Conservation (phyloP, 2,329 filamentous ascomycete species). For the Ophiocordyceps australis region DNA sequence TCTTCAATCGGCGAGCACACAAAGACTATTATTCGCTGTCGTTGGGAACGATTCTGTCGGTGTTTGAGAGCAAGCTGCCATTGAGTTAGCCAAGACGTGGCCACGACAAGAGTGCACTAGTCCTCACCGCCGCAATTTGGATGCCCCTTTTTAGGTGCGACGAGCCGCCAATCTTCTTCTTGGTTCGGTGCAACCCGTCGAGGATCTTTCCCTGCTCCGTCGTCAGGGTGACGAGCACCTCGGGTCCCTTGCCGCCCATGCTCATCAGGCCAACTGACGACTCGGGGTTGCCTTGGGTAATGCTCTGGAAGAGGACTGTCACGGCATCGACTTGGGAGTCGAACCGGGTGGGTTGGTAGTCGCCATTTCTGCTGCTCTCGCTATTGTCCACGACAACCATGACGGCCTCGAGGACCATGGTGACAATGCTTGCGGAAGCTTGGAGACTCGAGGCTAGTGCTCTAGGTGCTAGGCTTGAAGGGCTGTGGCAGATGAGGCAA, state of each 20-base stretch:
- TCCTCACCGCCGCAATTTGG: conserved; percentile 84
- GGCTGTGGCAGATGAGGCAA: too few species aligned
- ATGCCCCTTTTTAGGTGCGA: conserved; percentile 85
- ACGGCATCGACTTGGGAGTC: conserved; percentile 93
- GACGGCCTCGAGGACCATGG: conserved; percentile 95
- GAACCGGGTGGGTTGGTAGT: conserved; percentile 80
- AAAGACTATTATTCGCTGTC: conserved; percentile 93
- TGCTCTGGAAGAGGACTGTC: conserved; percentile 86
- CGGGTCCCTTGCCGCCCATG: conserved; percentile 94
- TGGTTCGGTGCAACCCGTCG: conserved; percentile 76
- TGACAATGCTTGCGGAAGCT: conserved; percentile 30
- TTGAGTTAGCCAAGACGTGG: too few species aligned
- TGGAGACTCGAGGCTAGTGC: too few species aligned
- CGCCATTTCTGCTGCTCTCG: conserved; percentile 94
- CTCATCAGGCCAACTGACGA: conserved; percentile 96
- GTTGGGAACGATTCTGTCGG: conserved; percentile 91
- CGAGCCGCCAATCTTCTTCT: conserved; percentile 76
- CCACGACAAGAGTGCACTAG: too few species aligned
- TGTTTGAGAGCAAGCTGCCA: conserved; percentile 84
- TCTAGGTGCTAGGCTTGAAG: too few species aligned
- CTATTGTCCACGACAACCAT: conserved; percentile 99
- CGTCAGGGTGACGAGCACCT: conserved; percentile 90
- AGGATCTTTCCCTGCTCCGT: conserved; percentile 93
- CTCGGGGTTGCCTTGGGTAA: conserved; percentile 89
- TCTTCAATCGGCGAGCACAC: conserved; percentile 86